A percentile compares a stretch with the other conserved stretches of the same genome.
Evolutionary conservation across 2,329 filamentous ascomycete genomes (phyloP).

Genomic region (Cyphellophora europaea): DNA sequence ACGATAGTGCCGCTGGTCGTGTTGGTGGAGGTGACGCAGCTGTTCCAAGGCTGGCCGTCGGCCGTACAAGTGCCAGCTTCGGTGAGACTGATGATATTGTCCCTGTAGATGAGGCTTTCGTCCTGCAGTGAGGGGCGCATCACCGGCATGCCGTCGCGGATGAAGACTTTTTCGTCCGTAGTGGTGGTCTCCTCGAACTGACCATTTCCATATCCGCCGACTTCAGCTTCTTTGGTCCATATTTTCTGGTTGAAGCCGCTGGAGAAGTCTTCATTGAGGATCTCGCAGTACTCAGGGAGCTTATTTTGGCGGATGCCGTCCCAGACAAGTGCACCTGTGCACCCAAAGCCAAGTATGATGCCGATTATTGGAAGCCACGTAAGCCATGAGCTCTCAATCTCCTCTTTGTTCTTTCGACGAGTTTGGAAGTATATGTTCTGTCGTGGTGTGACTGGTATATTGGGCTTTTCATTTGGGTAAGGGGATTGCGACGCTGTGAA

Average conservation of each 20-base stretch:
- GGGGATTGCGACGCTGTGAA: too few relatives aligned
- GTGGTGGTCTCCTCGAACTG: conserved; percentile 71
- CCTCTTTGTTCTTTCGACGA: conserved; percentile 64
- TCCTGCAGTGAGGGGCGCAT: conserved; percentile 75
- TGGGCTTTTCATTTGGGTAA: neutral
- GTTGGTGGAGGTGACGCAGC: conserved; percentile 22
- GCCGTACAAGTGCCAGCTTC: conserved; percentile 60
- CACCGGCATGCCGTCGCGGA: conserved; percentile 58
- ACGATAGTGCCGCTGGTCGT: conserved; percentile 36
- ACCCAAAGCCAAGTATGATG: conserved; percentile 56
- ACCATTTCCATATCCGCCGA: conserved; percentile 48
- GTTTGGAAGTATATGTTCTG: conserved; percentile 58
- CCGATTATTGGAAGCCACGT: conserved; percentile 69
- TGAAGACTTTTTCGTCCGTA: conserved; percentile 62
- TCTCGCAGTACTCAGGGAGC: conserved; percentile 62
- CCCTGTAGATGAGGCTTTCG: conserved; percentile 51
- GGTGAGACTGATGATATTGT: conserved; percentile 60
- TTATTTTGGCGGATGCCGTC: conserved; percentile 63
- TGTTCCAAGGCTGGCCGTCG: conserved; percentile 22
- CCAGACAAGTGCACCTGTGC: conserved; percentile 65
- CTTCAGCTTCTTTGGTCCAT: conserved; percentile 66
- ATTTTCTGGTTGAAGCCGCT: conserved; percentile 36
- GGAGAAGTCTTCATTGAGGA: conserved; percentile 59
- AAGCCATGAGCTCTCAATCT: conserved; percentile 72
- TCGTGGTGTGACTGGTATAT: neutral